A percentile compares a stretch with the other conserved stretches of the same genome.
Conservation (phyloP, 2,329 filamentous ascomycete species). For the Colletotrichum somersetense region DNA sequence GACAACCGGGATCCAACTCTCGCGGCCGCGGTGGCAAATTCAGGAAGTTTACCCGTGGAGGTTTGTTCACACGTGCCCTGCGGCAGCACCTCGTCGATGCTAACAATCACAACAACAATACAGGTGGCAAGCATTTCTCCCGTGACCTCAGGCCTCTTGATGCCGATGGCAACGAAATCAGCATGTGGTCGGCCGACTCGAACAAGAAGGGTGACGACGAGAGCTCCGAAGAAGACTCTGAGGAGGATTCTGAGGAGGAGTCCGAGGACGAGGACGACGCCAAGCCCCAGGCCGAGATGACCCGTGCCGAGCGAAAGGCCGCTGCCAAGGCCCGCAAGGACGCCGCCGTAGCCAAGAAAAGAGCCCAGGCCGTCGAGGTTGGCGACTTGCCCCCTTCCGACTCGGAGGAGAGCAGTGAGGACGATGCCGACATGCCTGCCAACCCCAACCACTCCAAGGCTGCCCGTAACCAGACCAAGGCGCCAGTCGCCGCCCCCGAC, state of each 20-base stretch:
- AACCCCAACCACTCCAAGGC: slow-evolving; percentile 94
- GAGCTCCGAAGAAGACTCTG: slow-evolving; percentile 65
- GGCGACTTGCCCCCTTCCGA: slow-evolving; percentile 87
- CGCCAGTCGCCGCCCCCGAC: slow-evolving; percentile 49
- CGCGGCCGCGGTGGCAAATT: slow-evolving; percentile 93
- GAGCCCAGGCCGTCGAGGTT: slow-evolving; percentile 78
- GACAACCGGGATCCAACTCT: slow-evolving; percentile 62
- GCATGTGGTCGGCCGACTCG: slow-evolving; percentile 83
- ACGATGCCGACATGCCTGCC: slow-evolving; percentile 74
- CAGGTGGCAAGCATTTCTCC: slow-evolving; percentile 96
- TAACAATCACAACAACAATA: slow-evolving; percentile 29
- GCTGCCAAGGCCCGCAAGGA: slow-evolving; percentile 92
- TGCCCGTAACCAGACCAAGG: slow-evolving; percentile 69
- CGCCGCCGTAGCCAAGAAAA: slow-evolving; percentile 84
- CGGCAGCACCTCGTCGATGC: slow-evolving; percentile 19
- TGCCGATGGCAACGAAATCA: slow-evolving; percentile 86
- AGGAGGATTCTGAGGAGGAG: slow-evolving; percentile 64
- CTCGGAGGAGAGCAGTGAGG: slow-evolving; percentile 69
- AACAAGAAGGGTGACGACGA: slow-evolving; percentile 59
- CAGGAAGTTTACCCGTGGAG: slow-evolving; percentile 92
- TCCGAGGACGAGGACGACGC: slow-evolving; percentile 63
- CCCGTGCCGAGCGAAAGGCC: slow-evolving; percentile 88
- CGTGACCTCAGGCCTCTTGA: slow-evolving; percentile 90
- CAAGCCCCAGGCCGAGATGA: slow-evolving; percentile 65
- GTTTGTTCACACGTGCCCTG: slow-evolving; percentile 62